phyloP scores from a whole-genome alignment of 306 rosid species.

The Myrica gale region DNA sequence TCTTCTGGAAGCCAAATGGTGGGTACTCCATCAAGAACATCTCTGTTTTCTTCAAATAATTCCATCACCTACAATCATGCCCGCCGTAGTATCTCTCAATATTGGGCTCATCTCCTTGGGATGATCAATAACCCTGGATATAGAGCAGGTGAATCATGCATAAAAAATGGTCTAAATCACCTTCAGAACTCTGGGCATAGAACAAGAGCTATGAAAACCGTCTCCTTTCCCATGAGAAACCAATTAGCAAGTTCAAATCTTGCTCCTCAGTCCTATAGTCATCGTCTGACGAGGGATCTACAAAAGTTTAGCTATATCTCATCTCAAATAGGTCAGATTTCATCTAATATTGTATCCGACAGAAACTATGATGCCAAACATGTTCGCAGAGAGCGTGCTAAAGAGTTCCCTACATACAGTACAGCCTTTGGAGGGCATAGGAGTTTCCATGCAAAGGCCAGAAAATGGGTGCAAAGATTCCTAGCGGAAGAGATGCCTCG shows the following conservation, averaged over 20 bases:
- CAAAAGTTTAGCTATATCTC: background rate
- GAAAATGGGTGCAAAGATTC: background rate
- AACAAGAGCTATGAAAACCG: background rate
- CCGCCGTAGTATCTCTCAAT: background rate
- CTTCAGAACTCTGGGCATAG: background rate
- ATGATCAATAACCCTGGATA: background rate
- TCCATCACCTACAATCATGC: background rate
- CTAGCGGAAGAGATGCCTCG: too few relatives aligned
- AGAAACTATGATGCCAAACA: background rate
- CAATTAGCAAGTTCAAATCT: too few relatives aligned
- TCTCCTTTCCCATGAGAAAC: background rate
- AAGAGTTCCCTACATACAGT: background rate
- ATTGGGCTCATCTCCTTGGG: background rate
- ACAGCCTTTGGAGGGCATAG: background rate
- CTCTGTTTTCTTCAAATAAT: background rate
- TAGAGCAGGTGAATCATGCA: background rate
- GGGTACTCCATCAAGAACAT: background rate
- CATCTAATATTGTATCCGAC: background rate
- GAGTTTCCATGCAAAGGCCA: slow-evolving; percentile 8
- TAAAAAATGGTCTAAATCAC: background rate
- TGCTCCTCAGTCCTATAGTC: too few relatives aligned
- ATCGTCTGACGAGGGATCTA: background rate
- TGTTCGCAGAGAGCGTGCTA: background rate
- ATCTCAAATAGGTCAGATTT: background rate
- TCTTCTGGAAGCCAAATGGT: background rate